Conservation (phyloP, 2,329 filamentous ascomycete species). For the Arthrinium puccinioides region DNA sequence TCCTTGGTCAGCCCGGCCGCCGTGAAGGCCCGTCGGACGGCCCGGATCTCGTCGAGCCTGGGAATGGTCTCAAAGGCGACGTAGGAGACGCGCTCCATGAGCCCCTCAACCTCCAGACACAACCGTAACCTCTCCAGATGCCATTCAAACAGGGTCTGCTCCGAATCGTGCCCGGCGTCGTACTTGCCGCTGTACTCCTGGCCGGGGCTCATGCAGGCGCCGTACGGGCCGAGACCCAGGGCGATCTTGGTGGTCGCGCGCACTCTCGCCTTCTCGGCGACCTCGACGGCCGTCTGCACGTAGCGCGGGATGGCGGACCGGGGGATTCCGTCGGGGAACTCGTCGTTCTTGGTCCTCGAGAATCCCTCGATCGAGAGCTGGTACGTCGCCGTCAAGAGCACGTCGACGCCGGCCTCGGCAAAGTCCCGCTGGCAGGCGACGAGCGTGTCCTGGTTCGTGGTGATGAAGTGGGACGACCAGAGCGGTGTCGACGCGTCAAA, state of each 20-base stretch:
- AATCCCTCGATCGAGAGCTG: slow-evolving; percentile 55
- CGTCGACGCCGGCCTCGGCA: slow-evolving; percentile 47
- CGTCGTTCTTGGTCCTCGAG: slow-evolving; percentile 33
- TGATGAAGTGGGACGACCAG: slow-evolving; percentile 62
- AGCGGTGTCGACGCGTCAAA: slow-evolving; percentile 49
- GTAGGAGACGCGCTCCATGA: slow-evolving; percentile 38
- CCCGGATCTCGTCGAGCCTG: slow-evolving; percentile 52
- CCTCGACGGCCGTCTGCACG: slow-evolving; percentile 35
- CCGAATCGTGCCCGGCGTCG: slow-evolving; percentile 36
- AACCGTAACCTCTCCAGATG: slow-evolving; percentile 46
- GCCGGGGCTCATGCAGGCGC: slow-evolving; percentile 57
- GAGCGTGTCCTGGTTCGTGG: slow-evolving; percentile 43
- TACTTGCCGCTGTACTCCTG: slow-evolving; percentile 60
- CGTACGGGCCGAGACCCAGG: slow-evolving; percentile 59
- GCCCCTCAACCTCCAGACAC: slow-evolving; percentile 33
- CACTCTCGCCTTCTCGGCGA: slow-evolving; percentile 28
- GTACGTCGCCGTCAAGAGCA: slow-evolving; percentile 62
- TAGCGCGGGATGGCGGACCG: slow-evolving; percentile 30
- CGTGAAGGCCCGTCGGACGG: slow-evolving; percentile 35
- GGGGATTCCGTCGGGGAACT: slow-evolving; percentile 36
- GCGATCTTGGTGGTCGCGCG: slow-evolving; percentile 30
- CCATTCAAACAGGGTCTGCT: slow-evolving; percentile 43
- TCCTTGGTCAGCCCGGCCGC: slow-evolving; percentile 21
- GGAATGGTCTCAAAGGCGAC: slow-evolving; percentile 62
- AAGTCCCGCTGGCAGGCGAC: slow-evolving; percentile 50